These are phyloP conservation scores for Glycyrrhiza uralensis DNA, from an alignment of 306 rosid species.

Conservation along the genomic window DNA sequence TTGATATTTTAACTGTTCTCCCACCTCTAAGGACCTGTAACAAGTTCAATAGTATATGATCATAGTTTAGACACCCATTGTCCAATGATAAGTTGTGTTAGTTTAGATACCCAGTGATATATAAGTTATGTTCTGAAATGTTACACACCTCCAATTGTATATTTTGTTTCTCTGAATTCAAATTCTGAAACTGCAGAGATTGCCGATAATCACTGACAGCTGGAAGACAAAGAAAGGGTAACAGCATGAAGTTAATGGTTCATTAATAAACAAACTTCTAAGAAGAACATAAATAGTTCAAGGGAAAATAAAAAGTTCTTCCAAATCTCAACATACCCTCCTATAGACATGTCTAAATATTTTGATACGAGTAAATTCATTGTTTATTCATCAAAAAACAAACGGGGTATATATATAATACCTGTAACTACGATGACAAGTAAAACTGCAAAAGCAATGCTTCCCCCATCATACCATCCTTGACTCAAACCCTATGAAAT, in stretches of 20 bases:
- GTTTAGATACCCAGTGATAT: slow-evolving; percentile 17
- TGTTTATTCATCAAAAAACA: background rate
- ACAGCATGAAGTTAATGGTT: slow-evolving; percentile 24
- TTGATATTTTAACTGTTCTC: slow-evolving; percentile 65
- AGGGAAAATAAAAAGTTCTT: background rate
- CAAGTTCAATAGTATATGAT: slow-evolving; percentile 21
- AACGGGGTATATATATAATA: slow-evolving; percentile 28
- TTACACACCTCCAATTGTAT: slow-evolving; percentile 82
- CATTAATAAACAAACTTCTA: background rate
- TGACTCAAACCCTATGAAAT: slow-evolving; percentile 71
- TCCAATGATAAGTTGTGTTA: background rate
- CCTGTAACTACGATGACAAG: slow-evolving; percentile 95
- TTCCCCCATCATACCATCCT: slow-evolving; percentile 99
- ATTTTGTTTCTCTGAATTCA: slow-evolving; percentile 84
- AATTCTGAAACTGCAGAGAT: slow-evolving; percentile 91
- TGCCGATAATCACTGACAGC: slow-evolving; percentile 95
- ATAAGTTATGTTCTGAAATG: background rate
- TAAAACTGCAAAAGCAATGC: slow-evolving; percentile 83
- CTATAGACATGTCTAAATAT: background rate
- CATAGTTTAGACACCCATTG: slow-evolving; percentile 3
- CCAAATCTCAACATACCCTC: slow-evolving; percentile 4
- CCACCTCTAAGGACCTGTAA: slow-evolving; percentile 86
- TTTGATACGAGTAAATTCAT: background rate
- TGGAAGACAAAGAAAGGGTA: slow-evolving; percentile 35
- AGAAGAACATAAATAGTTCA: background rate